A percentile compares a stretch with the other conserved stretches of the same genome.
Evolutionary conservation across 345 rosid species (phyloP).

Genomic region (Bretschneidera sinensis): DNA sequence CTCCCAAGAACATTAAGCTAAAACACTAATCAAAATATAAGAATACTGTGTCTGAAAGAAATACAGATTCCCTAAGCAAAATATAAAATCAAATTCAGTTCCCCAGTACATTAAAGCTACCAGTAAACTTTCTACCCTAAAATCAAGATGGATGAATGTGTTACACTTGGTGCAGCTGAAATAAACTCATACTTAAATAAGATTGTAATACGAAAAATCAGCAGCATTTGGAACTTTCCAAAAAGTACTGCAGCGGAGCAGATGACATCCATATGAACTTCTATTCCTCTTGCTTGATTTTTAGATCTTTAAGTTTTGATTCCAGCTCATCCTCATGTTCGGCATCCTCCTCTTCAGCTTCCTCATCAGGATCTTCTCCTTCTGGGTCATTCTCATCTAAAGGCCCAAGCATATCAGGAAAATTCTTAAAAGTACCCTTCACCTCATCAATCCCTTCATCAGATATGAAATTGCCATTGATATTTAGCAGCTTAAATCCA

Average conservation of each 20-base stretch:
- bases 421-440: slow-evolving; percentile 56
- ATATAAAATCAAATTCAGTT: slow-evolving; percentile 14
- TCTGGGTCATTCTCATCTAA: slow-evolving; percentile 78
- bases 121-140: slow-evolving; percentile 11
- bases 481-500: slow-evolving; percentile 54
- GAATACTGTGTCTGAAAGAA: background rate
- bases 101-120: slow-evolving; percentile 3
- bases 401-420: slow-evolving; percentile 47
- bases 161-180: slow-evolving; percentile 5
- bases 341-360: slow-evolving; percentile 45
- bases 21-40: background rate
- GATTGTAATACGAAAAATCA: background rate
- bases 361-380: slow-evolving; percentile 76
- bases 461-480: slow-evolving; percentile 68
- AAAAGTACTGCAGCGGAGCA: background rate
- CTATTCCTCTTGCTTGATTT: slow-evolving; percentile 43
- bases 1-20: background rate
- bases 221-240: background rate
- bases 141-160: slow-evolving; percentile 8
- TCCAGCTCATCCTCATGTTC: slow-evolving; percentile 54
- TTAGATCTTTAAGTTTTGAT: slow-evolving; percentile 65
- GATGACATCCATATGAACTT: background rate
- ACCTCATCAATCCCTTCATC: slow-evolving; percentile 87
- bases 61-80: slow-evolving; percentile 5
- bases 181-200: slow-evolving; percentile 13